Evolutionary conservation across 2,329 filamentous ascomycete species (phyloP).

Genomic region (Talaromyces funiculosus): DNA sequence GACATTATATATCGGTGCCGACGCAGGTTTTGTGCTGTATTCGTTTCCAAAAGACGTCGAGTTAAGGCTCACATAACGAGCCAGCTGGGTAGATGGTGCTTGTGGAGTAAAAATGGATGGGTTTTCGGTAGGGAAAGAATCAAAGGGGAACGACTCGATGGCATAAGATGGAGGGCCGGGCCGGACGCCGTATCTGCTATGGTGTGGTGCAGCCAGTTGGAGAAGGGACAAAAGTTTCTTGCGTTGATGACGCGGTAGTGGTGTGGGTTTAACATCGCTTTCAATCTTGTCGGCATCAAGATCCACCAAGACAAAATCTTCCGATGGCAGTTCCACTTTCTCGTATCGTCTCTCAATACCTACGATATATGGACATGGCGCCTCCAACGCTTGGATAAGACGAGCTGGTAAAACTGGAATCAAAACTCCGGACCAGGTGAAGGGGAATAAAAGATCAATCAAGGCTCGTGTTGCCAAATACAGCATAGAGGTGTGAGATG

Average conservation of each 20-base stretch:
- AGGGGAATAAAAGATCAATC: constrained; percentile 75
- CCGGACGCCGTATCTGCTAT: constrained; percentile 76
- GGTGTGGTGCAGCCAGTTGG: constrained; percentile 84
- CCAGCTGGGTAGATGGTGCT: constrained; percentile 64
- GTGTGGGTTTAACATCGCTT: constrained; percentile 68
- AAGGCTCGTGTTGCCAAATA: constrained; percentile 88
- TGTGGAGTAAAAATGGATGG: constrained; percentile 69
- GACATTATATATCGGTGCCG: constrained; percentile 78
- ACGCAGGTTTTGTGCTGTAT: constrained; percentile 47
- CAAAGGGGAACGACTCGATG: constrained; percentile 84
- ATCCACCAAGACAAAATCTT: constrained; percentile 93
- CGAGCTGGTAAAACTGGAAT: constrained; percentile 86
- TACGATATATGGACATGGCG: constrained; percentile 94
- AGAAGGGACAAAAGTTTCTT: constrained; percentile 83
- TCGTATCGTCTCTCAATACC: constrained; percentile 85
- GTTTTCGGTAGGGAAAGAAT: constrained; percentile 84
- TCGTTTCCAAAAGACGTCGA: constrained; percentile 76
- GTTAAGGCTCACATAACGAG: constrained; percentile 82
- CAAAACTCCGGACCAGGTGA: constrained; percentile 90
- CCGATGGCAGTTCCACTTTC: constrained; percentile 65
- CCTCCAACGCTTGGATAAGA: constrained; percentile 83
- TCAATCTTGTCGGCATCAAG: constrained; percentile 87
- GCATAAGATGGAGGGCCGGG: constrained; percentile 89
- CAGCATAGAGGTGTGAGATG: constrained; percentile 93
- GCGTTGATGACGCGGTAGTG: constrained; percentile 80